Evolutionary conservation across 768 basidiomycete genomes (phyloP).

Genomic region (Jaapia argillacea): DNA sequence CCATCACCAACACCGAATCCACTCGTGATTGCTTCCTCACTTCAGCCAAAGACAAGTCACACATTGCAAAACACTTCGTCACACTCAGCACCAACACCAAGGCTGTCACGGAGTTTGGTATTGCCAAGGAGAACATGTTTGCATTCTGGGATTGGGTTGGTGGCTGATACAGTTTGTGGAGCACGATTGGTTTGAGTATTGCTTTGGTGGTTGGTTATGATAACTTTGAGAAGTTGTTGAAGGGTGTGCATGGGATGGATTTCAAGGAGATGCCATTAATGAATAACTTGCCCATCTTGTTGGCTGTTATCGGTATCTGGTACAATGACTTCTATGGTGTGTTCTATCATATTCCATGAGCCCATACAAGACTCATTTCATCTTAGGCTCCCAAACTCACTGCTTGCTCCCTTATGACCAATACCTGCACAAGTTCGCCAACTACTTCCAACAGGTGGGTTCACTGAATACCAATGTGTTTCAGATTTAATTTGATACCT

Average conservation of each 20-base stretch:
- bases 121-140: constrained; percentile 92
- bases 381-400: constrained; percentile 80
- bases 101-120: constrained; percentile 90
- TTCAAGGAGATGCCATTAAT: constrained; percentile 85
- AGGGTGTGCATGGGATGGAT: constrained; percentile 96
- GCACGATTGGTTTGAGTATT: constrained; percentile 94
- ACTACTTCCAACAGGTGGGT: constrained; percentile 92
- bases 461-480: background rate
- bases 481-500: background rate
- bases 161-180: constrained; percentile 97
- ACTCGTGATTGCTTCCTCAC: constrained; percentile 92
- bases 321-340: constrained; percentile 95
- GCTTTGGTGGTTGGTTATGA: constrained; percentile 89
- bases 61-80: constrained; percentile 98
- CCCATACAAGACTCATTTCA: no score
- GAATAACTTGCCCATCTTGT: constrained; percentile 83
- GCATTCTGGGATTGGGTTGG: constrained; percentile 99
- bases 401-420: constrained; percentile 96
- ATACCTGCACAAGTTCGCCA: constrained; percentile 98
- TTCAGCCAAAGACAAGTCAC: constrained; percentile 72
- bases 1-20: constrained; percentile 94
- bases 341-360: no score
- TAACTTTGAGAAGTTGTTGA: constrained; percentile 83
- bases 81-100: constrained; percentile 95
- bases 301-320: constrained; percentile 91